A percentile compares a stretch with the other conserved stretches of the same genome.
These are phyloP conservation scores for Monascus purpureus DNA, from an alignment of 495 filamentous ascomycete genomes.

Conservation along the genomic window DNA sequence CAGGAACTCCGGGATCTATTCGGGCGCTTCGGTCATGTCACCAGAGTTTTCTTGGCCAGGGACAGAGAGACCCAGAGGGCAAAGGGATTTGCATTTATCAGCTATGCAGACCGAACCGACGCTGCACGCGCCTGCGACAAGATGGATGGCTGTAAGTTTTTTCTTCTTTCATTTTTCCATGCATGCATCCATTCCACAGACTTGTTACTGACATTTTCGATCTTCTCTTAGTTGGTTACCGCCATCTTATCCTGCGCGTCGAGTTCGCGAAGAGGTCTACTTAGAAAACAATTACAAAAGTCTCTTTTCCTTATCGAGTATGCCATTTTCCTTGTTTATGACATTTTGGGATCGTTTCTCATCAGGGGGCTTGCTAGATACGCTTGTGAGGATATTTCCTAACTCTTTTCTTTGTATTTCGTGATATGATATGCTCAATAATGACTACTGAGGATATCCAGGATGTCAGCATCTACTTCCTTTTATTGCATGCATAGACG, in stretches of 20 bases:
- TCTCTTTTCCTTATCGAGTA: too few species aligned
- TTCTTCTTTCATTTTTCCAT: too few species aligned
- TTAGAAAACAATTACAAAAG: too few species aligned
- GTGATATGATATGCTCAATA: constrained; percentile 32
- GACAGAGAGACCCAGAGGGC: constrained; percentile 88
- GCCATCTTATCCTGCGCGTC: constrained; percentile 78
- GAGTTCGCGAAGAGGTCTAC: constrained; percentile 80
- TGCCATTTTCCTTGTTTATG: constrained; percentile 9
- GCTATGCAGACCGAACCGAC: constrained; percentile 77
- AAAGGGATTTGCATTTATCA: constrained; percentile 98
- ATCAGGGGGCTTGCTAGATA: constrained; percentile 20
- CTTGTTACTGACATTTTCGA: constrained; percentile 16
- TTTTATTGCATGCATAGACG: constrained; percentile 19
- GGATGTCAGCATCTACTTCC: constrained; percentile 25
- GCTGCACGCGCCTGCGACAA: constrained; percentile 87
- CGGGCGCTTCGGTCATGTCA: constrained; percentile 91
- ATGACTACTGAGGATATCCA: constrained; percentile 26
- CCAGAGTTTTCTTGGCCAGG: constrained; percentile 91
- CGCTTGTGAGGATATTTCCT: constrained; percentile 15
- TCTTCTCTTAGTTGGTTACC: constrained; percentile 52
- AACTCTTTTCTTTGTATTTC: constrained; percentile 24
- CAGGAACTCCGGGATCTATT: constrained; percentile 91
- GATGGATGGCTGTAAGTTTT: constrained; percentile 79
- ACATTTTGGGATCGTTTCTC: constrained; percentile 15
- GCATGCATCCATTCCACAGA: too few species aligned